These are phyloP conservation scores for Ascochyta rabiei DNA, from an alignment of 2,329 filamentous ascomycete species.

Conservation along the genomic window DNA sequence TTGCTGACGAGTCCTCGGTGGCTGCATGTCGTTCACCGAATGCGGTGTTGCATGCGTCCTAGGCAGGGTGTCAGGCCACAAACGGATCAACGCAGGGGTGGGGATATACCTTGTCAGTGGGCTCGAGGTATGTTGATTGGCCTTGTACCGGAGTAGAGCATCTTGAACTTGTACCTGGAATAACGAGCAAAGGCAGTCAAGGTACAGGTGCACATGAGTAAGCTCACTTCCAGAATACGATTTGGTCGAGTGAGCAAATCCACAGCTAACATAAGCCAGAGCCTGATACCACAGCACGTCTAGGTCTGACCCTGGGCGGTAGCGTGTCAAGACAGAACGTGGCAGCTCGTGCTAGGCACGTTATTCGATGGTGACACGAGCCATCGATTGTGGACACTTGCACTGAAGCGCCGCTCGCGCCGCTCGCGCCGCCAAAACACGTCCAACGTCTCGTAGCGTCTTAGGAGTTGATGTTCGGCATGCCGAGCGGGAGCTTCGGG, in stretches of 20 bases:
- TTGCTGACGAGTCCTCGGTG: constrained; percentile 1
- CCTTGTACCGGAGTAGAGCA: too few relatives aligned
- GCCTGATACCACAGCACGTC: background rate
- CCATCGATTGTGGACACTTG: constrained; percentile 11
- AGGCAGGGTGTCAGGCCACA: constrained; percentile 5
- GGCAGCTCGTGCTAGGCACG: constrained; percentile 1
- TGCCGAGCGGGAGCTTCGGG: constrained; percentile 23
- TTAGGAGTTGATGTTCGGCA: constrained; percentile 19
- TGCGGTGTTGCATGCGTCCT: constrained; percentile 15
- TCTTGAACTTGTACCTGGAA: background rate
- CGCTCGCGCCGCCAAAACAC: constrained; percentile 19
- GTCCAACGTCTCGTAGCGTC: constrained; percentile 2
- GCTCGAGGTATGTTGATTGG: background rate
- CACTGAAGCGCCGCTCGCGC: constrained; percentile 17
- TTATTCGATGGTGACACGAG: background rate
- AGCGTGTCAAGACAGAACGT: background rate
- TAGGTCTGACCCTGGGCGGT: background rate
- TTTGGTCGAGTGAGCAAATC: background rate
- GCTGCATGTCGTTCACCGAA: constrained; percentile 9
- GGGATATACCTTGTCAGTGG: background rate
- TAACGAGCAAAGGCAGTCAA: background rate
- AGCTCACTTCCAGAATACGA: background rate
- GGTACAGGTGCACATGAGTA: too few relatives aligned
- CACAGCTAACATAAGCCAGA: background rate
- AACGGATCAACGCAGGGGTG: constrained; percentile 10